Base-by-base conservation (phyloP, 148 eudicot genomes). In the Silene latifolia region DNA sequence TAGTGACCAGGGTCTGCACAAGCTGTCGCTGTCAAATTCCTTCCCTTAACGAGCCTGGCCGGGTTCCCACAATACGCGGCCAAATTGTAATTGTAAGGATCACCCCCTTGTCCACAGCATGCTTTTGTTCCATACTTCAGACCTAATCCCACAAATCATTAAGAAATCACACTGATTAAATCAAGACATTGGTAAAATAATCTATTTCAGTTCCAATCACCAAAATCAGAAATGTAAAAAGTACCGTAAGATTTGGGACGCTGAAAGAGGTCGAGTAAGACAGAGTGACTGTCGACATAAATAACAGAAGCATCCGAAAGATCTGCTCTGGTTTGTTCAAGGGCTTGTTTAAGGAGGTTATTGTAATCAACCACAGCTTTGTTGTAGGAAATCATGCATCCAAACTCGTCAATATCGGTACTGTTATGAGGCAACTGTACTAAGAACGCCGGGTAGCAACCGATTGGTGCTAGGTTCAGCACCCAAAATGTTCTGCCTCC, bases 61-160 rank as follows among this genome's bases (percentile, higher is more conserved):
- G 77, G 83, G 78, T 86, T 90, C 11, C 99, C 90, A 72, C 99
- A 95, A 29, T 72, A 92, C 18, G 92, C 94, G n/a, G 80, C 66
- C 6, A 86, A 92, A 74, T 85, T 84, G 72, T 86, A 92, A 79
- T 95, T 92, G 82, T 95, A 86, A 10, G 81, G 83, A 4, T 85
- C 89, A 2, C 90, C 91, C 3, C 98, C 98, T 78, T 84, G 77
- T 78, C 99, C 99, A 77, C 99, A 95, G 47, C 98, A 95, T 44
- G 98, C 94, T 77, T 62, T 86, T 3, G 93, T 85, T 69, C 92
- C 99, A 56, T 90, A 83, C 72, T 85, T 78, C 74, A 95, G 62
- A n/a, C 93, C 96, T 95, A 74, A 63, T 72, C 17, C 27, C 1
- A 21, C 48, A 70, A 14, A 77, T 69, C 17, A 61, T 35, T 1